Evolutionary conservation across 1,139 yeast genomes (phyloP), one percentile per base, ranked within the genome.

Genomic region (Pichia sp.): DNA sequence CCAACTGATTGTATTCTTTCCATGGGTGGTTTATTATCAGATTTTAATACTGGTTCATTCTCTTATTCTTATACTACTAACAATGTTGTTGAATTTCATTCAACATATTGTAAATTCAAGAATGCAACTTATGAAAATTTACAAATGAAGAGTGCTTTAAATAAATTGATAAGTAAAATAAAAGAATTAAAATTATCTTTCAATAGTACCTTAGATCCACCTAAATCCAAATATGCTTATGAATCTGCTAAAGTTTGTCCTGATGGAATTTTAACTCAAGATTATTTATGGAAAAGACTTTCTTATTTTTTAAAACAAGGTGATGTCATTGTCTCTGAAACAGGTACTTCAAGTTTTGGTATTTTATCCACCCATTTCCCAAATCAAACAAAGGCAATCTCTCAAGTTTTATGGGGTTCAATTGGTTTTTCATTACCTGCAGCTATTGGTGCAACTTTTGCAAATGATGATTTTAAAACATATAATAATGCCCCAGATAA

Each of bases 331-430:
- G 72, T 86, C 54, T 78, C 91, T 45, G 95, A 86, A 64, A 85
- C 95, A 36, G 95, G 95, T 66, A 86, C 95, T 33, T 80, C 94
- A 27, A 86, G 93, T 30, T 85, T 86, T 60, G 95, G 95, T 66
- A 79, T 86, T 52, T 75, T 81, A 53, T 84, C 80, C 60, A 72
- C 91, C 34, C 76, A 76, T 59, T 85, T 82, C 78, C 94, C 95
- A 50, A 67, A 73, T 57, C 68, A 79, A 61, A 72, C 80, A 34
- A 65, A 75, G 51, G 94, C 94, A 57, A 85, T 86, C 51, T 83
- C 93, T 40, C 95, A 86, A 67, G 93, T 85, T 35, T 70, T 86
- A 59, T 86, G 93, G 89, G 95, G 95, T 45, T 83, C 94, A 35
- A 84, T 86, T 63, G 95, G 95, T 56, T 86, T 70, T 70, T 78